Conservation (phyloP, 768 basidiomycete genomes). For the Kwoniella heveanensis region DNA sequence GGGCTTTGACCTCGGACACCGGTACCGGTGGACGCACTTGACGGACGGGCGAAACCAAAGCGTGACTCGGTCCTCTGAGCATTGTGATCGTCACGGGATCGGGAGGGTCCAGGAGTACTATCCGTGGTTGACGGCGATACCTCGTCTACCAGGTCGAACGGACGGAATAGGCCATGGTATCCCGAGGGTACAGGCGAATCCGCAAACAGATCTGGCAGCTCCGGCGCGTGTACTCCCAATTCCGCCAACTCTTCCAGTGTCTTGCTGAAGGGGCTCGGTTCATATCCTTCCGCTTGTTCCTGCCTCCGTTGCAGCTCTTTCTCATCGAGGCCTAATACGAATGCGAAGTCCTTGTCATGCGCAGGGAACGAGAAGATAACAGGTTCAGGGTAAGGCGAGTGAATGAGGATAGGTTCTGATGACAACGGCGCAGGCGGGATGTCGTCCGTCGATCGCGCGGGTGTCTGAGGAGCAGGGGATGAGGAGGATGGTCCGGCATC, state of each 20-base stretch:
- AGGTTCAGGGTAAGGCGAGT: constrained; percentile 48
- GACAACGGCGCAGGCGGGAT: constrained; percentile 37
- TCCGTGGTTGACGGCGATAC: constrained; percentile 12
- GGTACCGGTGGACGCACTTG: constrained; percentile 4
- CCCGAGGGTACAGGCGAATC: constrained; percentile 12
- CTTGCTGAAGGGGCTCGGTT: constrained; percentile 43
- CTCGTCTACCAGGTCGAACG: constrained; percentile 34
- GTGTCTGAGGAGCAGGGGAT: constrained; percentile 45
- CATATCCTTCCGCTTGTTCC: constrained; percentile 25
- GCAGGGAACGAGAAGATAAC: constrained; percentile 37
- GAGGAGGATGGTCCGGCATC: constrained; percentile 48
- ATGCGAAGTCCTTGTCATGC: constrained; percentile 44
- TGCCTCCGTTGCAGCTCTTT: constrained; percentile 17
- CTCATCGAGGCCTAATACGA: constrained; percentile 33
- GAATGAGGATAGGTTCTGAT: constrained; percentile 40
- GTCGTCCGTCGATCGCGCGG: constrained; percentile 21
- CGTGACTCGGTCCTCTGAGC: constrained; percentile 40
- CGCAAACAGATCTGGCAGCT: constrained; percentile 29
- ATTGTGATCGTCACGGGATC: constrained; percentile 18
- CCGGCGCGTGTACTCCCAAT: constrained; percentile 40
- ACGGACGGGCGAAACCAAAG: constrained; percentile 48
- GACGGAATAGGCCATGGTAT: constrained; percentile 34
- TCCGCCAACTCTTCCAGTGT: constrained; percentile 43
- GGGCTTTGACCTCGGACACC: constrained; percentile 38
- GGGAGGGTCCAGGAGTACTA: constrained; percentile 22